Evolutionary conservation across 2,329 filamentous ascomycete genomes (phyloP), one percentile per base, ranked within the genome.

Genomic region (Calcarisporium arbuscula): DNA sequence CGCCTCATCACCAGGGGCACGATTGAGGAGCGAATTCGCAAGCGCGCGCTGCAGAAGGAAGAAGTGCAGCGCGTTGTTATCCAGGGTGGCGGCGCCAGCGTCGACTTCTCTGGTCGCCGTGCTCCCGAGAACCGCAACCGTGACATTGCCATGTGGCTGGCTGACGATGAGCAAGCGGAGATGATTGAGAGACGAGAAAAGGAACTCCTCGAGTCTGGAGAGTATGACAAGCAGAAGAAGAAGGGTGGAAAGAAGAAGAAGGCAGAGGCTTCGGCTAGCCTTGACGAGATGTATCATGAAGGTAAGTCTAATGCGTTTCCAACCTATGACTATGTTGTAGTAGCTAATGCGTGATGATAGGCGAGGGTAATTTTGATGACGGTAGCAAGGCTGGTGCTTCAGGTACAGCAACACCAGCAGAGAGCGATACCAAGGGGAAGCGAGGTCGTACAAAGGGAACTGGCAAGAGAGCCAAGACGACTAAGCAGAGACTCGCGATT

Each of bases 221-320:
- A 77, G 52, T 62, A 68, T 14, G 74, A 79, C 26, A 82, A 80
- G 62, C 62, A 69, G 46, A 79, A 78, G 65, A 79, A 75, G 61
- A 78, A 74, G 38, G 73, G 72, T 23, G 62, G 63, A 15, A 68
- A 61, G 44, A 77, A 77, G 57, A 62, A 70, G 39, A 77, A 77
- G 41, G 66, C 64, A 27, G 68, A 67, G 39, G 65, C 59, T 25
- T 60, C 66, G 27, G 74, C 76, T 50, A 90, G 83, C 52, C 65
- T 96, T 61, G 92, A 96, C 58, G 90, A 95, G 56, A 88, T 98
- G 85, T 98, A 98, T 65, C 92, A 98, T 58, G 92, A 98, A 73
- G 92, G 92, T 95, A 60, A 80, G 85, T 65, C 32, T 10, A 20
- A 2, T 5, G n/a, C 41, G 6, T 14, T 2, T 6, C 15, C 8